Conservation (phyloP, 192 early-diverging fungal genomes). For the Rhizophagus prolifer region DNA sequence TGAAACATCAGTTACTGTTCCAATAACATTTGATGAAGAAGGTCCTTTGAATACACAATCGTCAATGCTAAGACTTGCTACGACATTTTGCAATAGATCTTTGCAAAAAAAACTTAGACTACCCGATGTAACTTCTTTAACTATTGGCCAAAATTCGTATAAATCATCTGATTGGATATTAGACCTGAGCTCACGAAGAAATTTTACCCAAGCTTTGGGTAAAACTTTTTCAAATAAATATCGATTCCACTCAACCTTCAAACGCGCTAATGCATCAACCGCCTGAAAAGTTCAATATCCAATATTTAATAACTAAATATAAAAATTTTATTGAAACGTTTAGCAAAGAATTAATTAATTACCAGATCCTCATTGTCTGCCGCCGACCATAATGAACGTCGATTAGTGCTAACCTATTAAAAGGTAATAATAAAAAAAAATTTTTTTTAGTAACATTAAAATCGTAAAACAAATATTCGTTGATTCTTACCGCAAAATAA, state of each 20-base stretch:
- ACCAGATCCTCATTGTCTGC: background rate
- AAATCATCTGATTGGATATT: background rate
- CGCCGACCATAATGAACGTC: background rate
- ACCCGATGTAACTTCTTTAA: background rate
- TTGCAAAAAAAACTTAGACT: background rate
- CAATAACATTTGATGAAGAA: background rate
- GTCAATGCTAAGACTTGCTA: background rate
- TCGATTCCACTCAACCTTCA: background rate
- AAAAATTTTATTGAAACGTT: background rate
- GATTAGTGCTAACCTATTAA: background rate
- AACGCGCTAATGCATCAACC: background rate
- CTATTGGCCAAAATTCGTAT: conserved; percentile 3
- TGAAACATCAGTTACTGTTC: background rate
- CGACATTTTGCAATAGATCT: background rate
- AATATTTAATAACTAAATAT: background rate
- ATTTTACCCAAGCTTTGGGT: background rate
- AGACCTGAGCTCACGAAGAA: background rate
- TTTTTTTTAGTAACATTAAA: background rate
- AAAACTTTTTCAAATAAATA: background rate
- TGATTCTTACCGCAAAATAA: background rate
- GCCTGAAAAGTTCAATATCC: background rate
- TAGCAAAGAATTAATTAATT: background rate
- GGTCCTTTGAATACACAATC: conserved; percentile 7
- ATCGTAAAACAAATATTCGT: background rate
- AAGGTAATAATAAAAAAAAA: no score